A percentile compares a stretch with the other conserved stretches of the same genome.
These are phyloP conservation scores for Nyctanthes arbortristis DNA, from an alignment of 257 asterid species.

Conservation along the genomic window DNA sequence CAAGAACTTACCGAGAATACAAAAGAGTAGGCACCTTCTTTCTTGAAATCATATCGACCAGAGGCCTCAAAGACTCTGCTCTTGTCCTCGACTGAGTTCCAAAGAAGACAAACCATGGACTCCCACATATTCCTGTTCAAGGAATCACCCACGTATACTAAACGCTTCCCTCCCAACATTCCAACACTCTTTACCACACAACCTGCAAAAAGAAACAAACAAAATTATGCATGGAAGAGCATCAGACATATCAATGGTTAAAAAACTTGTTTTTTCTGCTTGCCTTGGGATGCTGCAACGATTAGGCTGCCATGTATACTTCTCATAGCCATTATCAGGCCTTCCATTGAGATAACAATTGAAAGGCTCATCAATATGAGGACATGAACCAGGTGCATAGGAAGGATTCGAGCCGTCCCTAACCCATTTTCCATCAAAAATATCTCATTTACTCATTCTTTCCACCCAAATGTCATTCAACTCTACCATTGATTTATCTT, in stretches of 20 bases:
- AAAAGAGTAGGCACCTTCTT: conserved; percentile 69
- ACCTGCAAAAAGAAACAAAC: conserved; percentile 34
- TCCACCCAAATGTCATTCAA: conserved; percentile 25
- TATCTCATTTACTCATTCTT: conserved; percentile 37
- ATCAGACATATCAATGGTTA: too few relatives aligned
- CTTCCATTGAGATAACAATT: conserved; percentile 58
- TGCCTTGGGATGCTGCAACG: conserved; percentile 58
- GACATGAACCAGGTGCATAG: conserved; percentile 58
- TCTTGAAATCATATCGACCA: conserved; percentile 51
- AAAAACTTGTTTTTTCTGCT: neutral
- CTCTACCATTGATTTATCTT: conserved; percentile 4
- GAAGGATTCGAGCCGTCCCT: conserved; percentile 50
- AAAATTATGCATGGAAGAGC: neutral
- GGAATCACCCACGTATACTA: conserved; percentile 79
- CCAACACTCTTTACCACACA: conserved; percentile 61
- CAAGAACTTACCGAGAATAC: conserved; percentile 45
- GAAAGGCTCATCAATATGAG: conserved; percentile 51
- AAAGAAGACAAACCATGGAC: conserved; percentile 68
- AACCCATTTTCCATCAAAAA: conserved; percentile 68
- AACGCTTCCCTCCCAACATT: conserved; percentile 57
- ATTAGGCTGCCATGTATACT: conserved; percentile 56
- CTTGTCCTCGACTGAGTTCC: conserved; percentile 54
- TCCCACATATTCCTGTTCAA: conserved; percentile 85
- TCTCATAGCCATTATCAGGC: conserved; percentile 42
- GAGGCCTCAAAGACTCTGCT: conserved; percentile 67